A percentile compares a stretch with the other conserved stretches of the same genome.
Evolutionary conservation across 371 early-diverging fungal species (phyloP).

Genomic region (Rhizopus delemar): DNA sequence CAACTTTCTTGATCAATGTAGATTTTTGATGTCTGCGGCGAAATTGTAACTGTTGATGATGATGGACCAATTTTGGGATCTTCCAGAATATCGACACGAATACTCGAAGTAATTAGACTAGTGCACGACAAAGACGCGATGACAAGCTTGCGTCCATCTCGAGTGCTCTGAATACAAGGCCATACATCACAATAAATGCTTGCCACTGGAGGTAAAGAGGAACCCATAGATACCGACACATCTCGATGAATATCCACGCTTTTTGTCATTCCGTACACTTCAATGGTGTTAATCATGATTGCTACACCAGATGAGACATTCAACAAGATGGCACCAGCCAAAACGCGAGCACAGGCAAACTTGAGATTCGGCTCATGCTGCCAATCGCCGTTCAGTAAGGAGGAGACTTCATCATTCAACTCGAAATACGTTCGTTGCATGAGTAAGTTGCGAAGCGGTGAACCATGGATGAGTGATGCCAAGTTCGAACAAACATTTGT

Average conservation of each 20-base stretch:
- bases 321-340: constrained; percentile 20
- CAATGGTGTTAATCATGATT: constrained; percentile 31
- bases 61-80: constrained; percentile 4
- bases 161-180: constrained; percentile 1
- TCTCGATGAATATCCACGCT: constrained; percentile 18
- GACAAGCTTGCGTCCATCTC: constrained; percentile 14
- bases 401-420: constrained; percentile 1
- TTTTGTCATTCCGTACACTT: constrained; percentile 24
- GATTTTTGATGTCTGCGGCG: no score
- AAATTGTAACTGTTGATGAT: background rate
- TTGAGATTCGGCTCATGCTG: constrained; percentile 3
- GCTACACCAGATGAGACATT: constrained; percentile 26
- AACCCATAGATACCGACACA: background rate
- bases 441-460: constrained; percentile 1
- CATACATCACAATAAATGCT: constrained; percentile 7
- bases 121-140: constrained; percentile 10
- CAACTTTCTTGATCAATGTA: no score
- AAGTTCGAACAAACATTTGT: background rate
- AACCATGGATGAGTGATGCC: constrained; percentile 1
- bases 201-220: constrained; percentile 5
- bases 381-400: constrained; percentile 2
- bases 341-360: constrained; percentile 8
- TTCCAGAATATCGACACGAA: constrained; percentile 11
- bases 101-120: constrained; percentile 12
- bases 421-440: background rate